Evolutionary conservation across 179 eudicot genomes (phyloP).

Genomic region (Nepenthes alata): DNA sequence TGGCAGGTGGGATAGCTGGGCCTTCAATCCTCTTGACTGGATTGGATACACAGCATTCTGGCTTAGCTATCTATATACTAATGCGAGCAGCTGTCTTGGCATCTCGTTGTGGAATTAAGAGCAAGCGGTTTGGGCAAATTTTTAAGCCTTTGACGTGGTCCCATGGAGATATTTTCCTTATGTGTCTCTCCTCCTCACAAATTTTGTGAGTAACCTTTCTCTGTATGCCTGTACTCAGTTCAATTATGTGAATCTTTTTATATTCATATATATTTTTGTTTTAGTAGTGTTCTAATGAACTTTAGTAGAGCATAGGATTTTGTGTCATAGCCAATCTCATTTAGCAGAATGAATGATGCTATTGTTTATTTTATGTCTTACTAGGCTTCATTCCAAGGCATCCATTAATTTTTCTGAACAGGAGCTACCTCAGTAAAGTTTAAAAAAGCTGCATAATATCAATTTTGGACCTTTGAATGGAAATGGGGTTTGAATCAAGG

Average conservation of each 20-base stretch:
- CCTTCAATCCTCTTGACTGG: constrained; percentile 98
- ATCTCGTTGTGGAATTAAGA: constrained; percentile 95
- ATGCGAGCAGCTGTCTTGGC: constrained; percentile 99
- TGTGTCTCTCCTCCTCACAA: constrained; percentile 98
- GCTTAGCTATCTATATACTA: constrained; percentile 86
- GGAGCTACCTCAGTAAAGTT: too few relatives aligned
- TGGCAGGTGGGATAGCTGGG: constrained; percentile 94
- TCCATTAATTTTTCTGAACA: too few relatives aligned
- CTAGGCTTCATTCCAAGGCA: too few relatives aligned
- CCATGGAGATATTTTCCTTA: constrained; percentile 90
- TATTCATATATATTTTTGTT: not conserved
- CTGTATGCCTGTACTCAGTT: not conserved
- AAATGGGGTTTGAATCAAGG: too few relatives aligned
- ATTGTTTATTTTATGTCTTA: too few relatives aligned
- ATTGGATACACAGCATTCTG: constrained; percentile 62
- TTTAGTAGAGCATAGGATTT: not conserved
- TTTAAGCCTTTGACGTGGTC: constrained; percentile 95
- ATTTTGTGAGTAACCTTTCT: constrained; percentile 49
- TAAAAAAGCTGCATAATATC: too few relatives aligned
- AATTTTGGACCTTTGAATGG: too few relatives aligned
- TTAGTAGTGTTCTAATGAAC: not conserved
- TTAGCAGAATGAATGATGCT: too few relatives aligned
- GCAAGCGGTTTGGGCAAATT: constrained; percentile 73
- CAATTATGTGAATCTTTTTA: not conserved
- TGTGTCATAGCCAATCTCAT: not conserved